Conservation (phyloP, 2,329 filamentous ascomycete genomes). For the Pseudonectria foliicola region DNA sequence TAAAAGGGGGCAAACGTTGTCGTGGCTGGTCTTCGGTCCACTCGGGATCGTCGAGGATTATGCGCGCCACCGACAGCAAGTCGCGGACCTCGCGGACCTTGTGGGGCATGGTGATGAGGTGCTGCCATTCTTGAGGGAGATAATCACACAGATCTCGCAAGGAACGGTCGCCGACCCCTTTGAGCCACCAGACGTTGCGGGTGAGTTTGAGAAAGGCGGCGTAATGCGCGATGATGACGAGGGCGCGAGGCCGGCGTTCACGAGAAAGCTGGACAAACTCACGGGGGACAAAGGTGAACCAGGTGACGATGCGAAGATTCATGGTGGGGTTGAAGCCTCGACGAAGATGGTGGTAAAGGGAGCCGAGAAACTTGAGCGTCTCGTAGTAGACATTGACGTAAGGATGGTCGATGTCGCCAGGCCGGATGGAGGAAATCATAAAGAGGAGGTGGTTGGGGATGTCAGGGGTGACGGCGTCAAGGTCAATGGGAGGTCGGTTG, state of each 20-base stretch:
- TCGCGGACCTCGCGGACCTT: slow-evolving; percentile 29
- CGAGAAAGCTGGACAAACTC: slow-evolving; percentile 38
- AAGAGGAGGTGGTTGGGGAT: slow-evolving; percentile 43
- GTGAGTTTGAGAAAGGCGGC: slow-evolving; percentile 42
- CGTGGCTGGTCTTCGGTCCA: slow-evolving; percentile 28
- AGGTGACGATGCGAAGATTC: slow-evolving; percentile 43
- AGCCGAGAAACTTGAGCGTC: slow-evolving; percentile 42
- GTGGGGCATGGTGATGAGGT: slow-evolving; percentile 35
- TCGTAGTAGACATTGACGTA: slow-evolving; percentile 36
- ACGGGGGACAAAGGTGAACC: slow-evolving; percentile 43
- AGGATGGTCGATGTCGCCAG: slow-evolving; percentile 34
- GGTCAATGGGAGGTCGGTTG: slow-evolving; percentile 40
- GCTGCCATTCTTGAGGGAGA: slow-evolving; percentile 34
- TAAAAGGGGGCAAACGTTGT: slow-evolving; percentile 10
- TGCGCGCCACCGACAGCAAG: slow-evolving; percentile 29
- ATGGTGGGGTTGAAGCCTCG: slow-evolving; percentile 38
- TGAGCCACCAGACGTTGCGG: slow-evolving; percentile 42
- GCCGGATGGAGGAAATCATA: slow-evolving; percentile 40
- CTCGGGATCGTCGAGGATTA: slow-evolving; percentile 37
- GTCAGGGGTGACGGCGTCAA: slow-evolving; percentile 31
- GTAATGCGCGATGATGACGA: slow-evolving; percentile 48
- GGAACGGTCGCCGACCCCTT: slow-evolving; percentile 38
- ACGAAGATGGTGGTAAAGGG: slow-evolving; percentile 42
- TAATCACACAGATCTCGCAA: slow-evolving; percentile 36
- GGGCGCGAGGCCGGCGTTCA: slow-evolving; percentile 35